Percentiles rank a stretch among this genome's conserved stretches.
These are phyloP conservation scores for Trichoderma sp. DNA, from an alignment of 2,329 filamentous ascomycete genomes.

Conservation along the genomic window DNA sequence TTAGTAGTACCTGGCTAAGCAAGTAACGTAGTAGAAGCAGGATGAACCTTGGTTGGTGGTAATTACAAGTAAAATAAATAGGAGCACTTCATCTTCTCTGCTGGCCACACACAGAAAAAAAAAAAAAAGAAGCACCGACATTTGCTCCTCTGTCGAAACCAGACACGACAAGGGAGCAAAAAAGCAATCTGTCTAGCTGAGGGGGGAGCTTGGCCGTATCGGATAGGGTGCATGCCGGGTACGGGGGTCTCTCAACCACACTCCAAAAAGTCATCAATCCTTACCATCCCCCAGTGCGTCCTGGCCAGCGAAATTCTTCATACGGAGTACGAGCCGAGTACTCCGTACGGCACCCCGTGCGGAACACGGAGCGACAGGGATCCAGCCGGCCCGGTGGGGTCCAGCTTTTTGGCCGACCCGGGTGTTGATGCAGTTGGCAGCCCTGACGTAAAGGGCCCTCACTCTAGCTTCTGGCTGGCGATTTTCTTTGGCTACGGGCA, in stretches of 20 bases:
- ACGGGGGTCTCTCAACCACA: background rate
- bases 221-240: slow-evolving; percentile 9
- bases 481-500: background rate
- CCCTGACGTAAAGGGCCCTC: slow-evolving; percentile 20
- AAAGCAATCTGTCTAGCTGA: background rate
- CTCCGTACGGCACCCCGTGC: slow-evolving; percentile 20
- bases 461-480: background rate
- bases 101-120: background rate
- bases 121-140: background rate
- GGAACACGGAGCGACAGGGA: slow-evolving; percentile 19
- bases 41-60: background rate
- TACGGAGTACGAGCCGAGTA: slow-evolving; percentile 18
- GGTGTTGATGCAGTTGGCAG: slow-evolving; percentile 20
- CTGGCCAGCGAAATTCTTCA: background rate
- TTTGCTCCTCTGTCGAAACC: background rate
- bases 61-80: background rate
- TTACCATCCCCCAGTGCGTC: background rate
- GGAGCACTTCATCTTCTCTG: background rate
- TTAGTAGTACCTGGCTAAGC: background rate
- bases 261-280: background rate
- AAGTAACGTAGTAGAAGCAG: background rate
- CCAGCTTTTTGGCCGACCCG: slow-evolving; percentile 18
- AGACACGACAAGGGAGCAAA: background rate
- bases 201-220: slow-evolving; percentile 14
- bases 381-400: slow-evolving; percentile 19